Evolutionary conservation across 768 basidiomycete genomes (phyloP).

Genomic region (Hygrophoropsis aurantiaca): DNA sequence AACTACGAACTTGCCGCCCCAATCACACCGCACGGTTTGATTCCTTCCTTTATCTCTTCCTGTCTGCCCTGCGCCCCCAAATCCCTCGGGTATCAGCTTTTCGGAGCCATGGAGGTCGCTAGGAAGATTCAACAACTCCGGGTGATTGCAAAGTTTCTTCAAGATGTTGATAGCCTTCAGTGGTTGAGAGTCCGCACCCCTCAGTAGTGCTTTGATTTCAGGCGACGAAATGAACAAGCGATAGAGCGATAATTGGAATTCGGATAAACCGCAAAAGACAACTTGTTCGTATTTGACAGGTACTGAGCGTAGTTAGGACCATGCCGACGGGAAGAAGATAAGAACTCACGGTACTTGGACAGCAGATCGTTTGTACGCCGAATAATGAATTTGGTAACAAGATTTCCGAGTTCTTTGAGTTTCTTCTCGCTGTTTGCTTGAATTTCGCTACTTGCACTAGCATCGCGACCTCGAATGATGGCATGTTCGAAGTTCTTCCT

Average conservation of each 20-base stretch:
- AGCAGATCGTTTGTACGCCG: conserved; percentile 90
- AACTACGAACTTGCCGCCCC: conserved; percentile 91
- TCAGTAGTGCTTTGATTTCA: conserved; percentile 86
- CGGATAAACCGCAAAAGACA: conserved; percentile 86
- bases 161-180: conserved; percentile 93
- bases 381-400: conserved; percentile 94
- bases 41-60: conserved; percentile 43
- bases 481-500: conserved; percentile 92
- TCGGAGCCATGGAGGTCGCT: conserved; percentile 83
- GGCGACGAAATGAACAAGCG: conserved; percentile 90
- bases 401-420: conserved; percentile 83
- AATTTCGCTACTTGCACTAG: conserved; percentile 74
- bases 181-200: conserved; percentile 89
- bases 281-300: conserved; percentile 99
- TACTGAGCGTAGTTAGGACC: conserved; percentile 48
- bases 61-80: conserved; percentile 50
- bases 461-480: conserved; percentile 89
- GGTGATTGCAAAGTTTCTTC: conserved; percentile 95
- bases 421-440: conserved; percentile 87
- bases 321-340: not conserved
- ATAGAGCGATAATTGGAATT: conserved; percentile 84
- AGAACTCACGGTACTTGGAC: conserved; percentile 84
- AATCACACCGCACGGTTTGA: conserved; percentile 66
- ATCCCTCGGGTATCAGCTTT: conserved; percentile 77
- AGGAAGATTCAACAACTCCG: conserved; percentile 84